Conservation (phyloP, 2,329 filamentous ascomycete genomes). For the Diaporthe humulicola region DNA sequence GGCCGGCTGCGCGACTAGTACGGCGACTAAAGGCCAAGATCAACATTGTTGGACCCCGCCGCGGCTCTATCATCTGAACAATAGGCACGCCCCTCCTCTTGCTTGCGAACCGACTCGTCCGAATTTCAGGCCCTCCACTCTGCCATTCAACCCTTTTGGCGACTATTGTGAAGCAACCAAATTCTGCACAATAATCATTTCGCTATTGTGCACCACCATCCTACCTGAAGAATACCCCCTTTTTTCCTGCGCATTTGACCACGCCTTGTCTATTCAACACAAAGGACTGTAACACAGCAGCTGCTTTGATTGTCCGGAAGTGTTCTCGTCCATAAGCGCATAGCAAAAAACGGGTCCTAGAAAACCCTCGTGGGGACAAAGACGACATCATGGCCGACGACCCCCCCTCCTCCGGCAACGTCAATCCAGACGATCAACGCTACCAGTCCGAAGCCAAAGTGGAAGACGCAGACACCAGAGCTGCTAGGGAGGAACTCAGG, state of each 20-base stretch:
- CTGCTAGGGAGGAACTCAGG: slow-evolving; percentile 73
- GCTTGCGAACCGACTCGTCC: slow-evolving; percentile 13
- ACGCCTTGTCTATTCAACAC: slow-evolving; percentile 28
- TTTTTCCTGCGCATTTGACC: not conserved
- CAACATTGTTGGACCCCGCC: slow-evolving; percentile 20
- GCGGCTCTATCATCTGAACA: slow-evolving; percentile 31
- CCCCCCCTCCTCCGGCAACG: slow-evolving; percentile 14
- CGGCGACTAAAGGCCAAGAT: slow-evolving; percentile 20
- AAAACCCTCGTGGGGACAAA: slow-evolving; percentile 23
- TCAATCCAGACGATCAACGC: slow-evolving; percentile 51
- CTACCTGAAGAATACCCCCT: slow-evolving; percentile 5
- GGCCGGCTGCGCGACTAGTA: not conserved
- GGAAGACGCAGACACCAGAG: slow-evolving; percentile 75
- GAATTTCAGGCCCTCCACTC: slow-evolving; percentile 25
- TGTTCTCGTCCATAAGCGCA: slow-evolving; percentile 1
- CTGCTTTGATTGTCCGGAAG: slow-evolving; percentile 16
- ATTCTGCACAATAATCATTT: slow-evolving; percentile 20
- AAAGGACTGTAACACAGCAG: slow-evolving; percentile 13
- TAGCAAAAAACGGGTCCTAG: not conserved
- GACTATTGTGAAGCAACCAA: slow-evolving; percentile 29
- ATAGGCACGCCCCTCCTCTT: slow-evolving; percentile 27
- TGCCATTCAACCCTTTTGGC: slow-evolving; percentile 17
- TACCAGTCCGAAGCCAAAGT: slow-evolving; percentile 51
- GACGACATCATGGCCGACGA: slow-evolving; percentile 37
- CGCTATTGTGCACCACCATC: slow-evolving; percentile 23